Evolutionary conservation across 495 filamentous ascomycete species (phyloP).

Genomic region (Penicillium riverlandense): DNA sequence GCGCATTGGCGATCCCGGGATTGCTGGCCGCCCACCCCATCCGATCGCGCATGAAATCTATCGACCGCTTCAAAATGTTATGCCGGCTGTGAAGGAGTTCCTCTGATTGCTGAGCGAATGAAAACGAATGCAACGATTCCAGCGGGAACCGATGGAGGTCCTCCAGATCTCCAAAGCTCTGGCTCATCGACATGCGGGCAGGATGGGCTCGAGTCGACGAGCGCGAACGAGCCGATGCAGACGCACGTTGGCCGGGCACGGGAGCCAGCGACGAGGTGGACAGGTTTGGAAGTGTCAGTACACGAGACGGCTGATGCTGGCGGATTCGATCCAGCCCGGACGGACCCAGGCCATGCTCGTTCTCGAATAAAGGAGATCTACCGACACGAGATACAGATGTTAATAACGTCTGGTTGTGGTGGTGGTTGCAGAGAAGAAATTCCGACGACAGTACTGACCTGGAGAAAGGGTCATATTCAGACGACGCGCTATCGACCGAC

Average conservation of each 20-base stretch:
- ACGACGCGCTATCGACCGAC: conserved; percentile 34
- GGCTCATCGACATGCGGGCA: conserved; percentile 55
- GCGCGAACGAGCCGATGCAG: conserved; percentile 49
- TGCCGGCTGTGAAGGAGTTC: conserved; percentile 85
- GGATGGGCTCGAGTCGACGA: conserved; percentile 48
- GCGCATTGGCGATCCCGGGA: conserved; percentile 64
- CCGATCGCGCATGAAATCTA: conserved; percentile 96
- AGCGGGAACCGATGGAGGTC: conserved; percentile 88
- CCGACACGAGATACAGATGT: conserved; percentile 29
- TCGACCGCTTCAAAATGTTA: conserved; percentile 85
- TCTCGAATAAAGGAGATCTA: conserved; percentile 57
- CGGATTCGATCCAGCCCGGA: conserved; percentile 91
- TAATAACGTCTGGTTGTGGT: conserved; percentile 33
- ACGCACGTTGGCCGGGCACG: conserved; percentile 45
- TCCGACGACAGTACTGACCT: conserved; percentile 23
- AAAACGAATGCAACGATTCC: conserved; percentile 97
- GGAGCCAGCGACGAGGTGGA: conserved; percentile 53
- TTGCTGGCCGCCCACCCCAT: conserved; percentile 69
- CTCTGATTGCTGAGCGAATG: conserved; percentile 93
- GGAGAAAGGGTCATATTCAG: conserved; percentile 36
- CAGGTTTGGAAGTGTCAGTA: conserved; percentile 59
- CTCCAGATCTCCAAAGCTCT: conserved; percentile 65
- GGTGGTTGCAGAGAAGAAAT: conserved; percentile 29
- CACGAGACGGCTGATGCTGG: conserved; percentile 64
- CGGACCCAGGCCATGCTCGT: conserved; percentile 52